Conservation (phyloP, 2,329 filamentous ascomycete genomes). For the Nigrospora osmanthi region DNA sequence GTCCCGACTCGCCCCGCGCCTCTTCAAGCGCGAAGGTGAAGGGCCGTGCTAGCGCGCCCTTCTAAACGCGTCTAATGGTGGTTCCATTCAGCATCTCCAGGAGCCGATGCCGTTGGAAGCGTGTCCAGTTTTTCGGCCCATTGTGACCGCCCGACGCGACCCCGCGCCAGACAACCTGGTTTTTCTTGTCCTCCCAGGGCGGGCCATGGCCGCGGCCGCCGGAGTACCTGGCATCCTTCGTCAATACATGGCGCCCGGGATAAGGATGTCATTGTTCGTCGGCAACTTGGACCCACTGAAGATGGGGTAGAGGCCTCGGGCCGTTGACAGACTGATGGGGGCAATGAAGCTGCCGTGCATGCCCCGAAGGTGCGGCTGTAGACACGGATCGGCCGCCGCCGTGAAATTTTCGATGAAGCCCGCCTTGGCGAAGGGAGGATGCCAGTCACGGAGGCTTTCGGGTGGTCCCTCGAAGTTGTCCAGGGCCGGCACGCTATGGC, state of each 20-base stretch:
- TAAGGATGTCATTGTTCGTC: conserved; percentile 56
- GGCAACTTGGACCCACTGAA: conserved; percentile 57
- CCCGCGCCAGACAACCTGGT: conserved; percentile 53
- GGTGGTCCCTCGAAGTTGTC: conserved; percentile 10
- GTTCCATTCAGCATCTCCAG: conserved; percentile 60
- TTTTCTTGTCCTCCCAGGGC: conserved; percentile 47
- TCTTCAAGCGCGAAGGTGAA: conserved; percentile 34
- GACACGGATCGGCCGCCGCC: conserved; percentile 48
- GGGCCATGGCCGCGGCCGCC: conserved; percentile 46
- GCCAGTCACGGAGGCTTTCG: conserved; percentile 13
- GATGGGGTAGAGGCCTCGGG: conserved; percentile 48
- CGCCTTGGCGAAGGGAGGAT: conserved; percentile 24
- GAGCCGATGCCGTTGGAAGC: conserved; percentile 63
- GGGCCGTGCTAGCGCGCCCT: conserved; percentile 23
- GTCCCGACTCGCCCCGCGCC: conserved; percentile 32
- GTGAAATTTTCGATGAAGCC: conserved; percentile 53
- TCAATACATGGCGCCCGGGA: conserved; percentile 59
- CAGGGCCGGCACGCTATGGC: conserved; percentile 23
- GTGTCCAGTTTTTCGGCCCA: conserved; percentile 47
- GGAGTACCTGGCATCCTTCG: conserved; percentile 45
- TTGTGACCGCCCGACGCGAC: conserved; percentile 49
- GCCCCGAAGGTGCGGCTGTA: conserved; percentile 42
- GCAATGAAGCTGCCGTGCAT: conserved; percentile 51
- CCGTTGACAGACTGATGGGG: conserved; percentile 41
- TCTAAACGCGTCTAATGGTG: conserved; percentile 38